Base-by-base conservation (phyloP, 805 yeast species). In the Schizosaccharomyces pombe region DNA sequence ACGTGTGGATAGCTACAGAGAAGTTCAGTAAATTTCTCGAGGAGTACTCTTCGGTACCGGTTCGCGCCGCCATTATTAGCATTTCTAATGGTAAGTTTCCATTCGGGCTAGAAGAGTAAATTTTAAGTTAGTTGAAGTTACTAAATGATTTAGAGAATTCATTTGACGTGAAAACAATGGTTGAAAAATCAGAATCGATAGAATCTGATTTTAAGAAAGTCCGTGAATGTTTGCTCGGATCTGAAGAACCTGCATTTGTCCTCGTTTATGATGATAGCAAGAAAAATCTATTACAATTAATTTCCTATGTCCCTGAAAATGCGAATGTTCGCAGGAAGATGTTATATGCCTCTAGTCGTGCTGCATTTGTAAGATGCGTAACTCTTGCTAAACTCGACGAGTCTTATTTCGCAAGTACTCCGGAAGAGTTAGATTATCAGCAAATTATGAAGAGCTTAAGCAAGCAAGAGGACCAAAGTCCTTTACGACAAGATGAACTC, bases 331-430 rank as follows among this genome's bases (percentile, higher is more conserved):
- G 86, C 56, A 73, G 75, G 56, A 91, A 89, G 65, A 91, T 91
- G 96, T 71, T 91, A 52, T 91, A 87, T 65, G 97, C 97, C 3
- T 84, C 95, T 1, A 79, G 93, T 9, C 85, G 85, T 57, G 81
- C 77, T 64, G 77, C 91, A 1, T 66, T 91, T 37, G 68, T 83
- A 55, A 16, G 30, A n/a, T 22, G 19, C 26, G 30, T 43, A n/a
- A 43, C 9, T 14, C 14, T 43, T 28, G 61, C 69, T 16, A 67
- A 68, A 55, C 75, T 79, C 64, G 62, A 69, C 40, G 72, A 74
- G 1, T 68, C 72, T 52, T 62, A 80, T 5, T 73, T 75, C 57
- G 70, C 80, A 67, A 78, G 82, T 47, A 77, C 74, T 32, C 61
- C 72, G 43, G 73, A 70, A 6, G 93, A 79, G 61, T 63, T 79